Evolutionary conservation across 2,329 filamentous ascomycete genomes (phyloP).

Genomic region (Xylariaceae sp.): DNA sequence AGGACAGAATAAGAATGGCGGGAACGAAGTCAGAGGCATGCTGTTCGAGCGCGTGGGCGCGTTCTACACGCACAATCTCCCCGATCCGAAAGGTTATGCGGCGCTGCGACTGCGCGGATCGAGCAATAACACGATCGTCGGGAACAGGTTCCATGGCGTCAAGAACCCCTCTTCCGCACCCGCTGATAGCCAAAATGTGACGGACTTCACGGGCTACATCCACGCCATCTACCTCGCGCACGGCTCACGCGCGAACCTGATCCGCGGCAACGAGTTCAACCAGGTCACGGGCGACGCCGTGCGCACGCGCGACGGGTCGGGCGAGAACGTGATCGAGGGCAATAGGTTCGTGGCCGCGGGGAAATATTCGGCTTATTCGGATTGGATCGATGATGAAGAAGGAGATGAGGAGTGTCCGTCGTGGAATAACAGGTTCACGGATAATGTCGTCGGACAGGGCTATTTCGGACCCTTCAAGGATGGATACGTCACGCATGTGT

Average conservation of each 20-base stretch:
- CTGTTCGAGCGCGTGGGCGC: conserved; percentile 16
- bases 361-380: conserved; percentile 17
- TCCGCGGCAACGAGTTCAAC: conserved; percentile 13
- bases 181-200: conserved; percentile 28
- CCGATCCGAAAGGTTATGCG: conserved; percentile 13
- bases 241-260: conserved; percentile 6
- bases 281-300: conserved; percentile 16
- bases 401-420: conserved; percentile 11
- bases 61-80: conserved; percentile 11
- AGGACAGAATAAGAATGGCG: conserved; percentile 11
- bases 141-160: conserved; percentile 17
- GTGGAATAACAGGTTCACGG: conserved; percentile 8
- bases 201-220: conserved; percentile 30
- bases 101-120: conserved; percentile 13
- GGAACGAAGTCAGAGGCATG: conserved; percentile 13
- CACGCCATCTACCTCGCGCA: conserved; percentile 16
- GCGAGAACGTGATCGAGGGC: conserved; percentile 12
- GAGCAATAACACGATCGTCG: conserved; percentile 13
- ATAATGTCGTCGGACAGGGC: conserved; percentile 13
- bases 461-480: conserved; percentile 13
- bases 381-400: conserved; percentile 12
- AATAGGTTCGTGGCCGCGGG: conserved; percentile 12
- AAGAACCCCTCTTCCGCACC: conserved; percentile 13
- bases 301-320: conserved; percentile 14
- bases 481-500: conserved; percentile 13